These are phyloP conservation scores for Xylariaceae sp. DNA, from an alignment of 2,329 filamentous ascomycete species.

Conservation along the genomic window DNA sequence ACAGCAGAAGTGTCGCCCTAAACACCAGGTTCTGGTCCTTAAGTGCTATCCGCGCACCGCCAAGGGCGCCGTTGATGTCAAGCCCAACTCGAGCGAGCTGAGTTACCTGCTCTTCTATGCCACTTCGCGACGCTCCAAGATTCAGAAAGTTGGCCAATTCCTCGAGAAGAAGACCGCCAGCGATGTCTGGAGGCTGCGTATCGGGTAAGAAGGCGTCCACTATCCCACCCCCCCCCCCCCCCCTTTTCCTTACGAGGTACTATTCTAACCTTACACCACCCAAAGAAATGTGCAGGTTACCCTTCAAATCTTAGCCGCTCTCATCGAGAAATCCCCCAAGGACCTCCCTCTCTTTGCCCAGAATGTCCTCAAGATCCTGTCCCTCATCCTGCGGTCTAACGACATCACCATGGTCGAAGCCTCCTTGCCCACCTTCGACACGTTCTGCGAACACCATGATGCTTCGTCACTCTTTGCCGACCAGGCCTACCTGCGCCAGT, in stretches of 20 bases:
- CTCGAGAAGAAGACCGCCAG: conserved; percentile 89
- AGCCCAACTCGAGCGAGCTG: conserved; percentile 93
- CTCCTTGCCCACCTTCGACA: conserved; percentile 78
- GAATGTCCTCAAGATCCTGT: conserved; percentile 79
- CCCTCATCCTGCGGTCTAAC: conserved; percentile 75
- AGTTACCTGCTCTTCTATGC: conserved; percentile 97
- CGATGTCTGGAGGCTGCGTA: conserved; percentile 84
- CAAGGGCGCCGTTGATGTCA: conserved; percentile 88
- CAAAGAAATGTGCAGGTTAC: conserved; percentile 87
- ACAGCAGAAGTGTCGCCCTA: conserved; percentile 72
- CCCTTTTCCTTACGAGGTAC: neutral
- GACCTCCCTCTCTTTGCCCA: conserved; percentile 85
- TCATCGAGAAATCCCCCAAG: conserved; percentile 89
- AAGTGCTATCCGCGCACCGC: conserved; percentile 94
- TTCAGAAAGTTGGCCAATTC: conserved; percentile 93
- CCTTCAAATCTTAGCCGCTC: conserved; percentile 81
- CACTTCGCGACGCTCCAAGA: conserved; percentile 87
- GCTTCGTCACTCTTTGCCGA: conserved; percentile 80
- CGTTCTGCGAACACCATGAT: conserved; percentile 86
- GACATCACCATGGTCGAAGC: conserved; percentile 93
- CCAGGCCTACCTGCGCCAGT: conserved; percentile 75
- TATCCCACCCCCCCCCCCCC: conserved; percentile 1
- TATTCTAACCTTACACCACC: neutral
- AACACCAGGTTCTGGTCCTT: conserved; percentile 92
- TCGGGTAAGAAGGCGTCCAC: conserved; percentile 67